Evolutionary conservation across 352 stramenopile species (phyloP), one percentile per base, ranked within the genome.

Genomic region (Elongisporangium senticosum): DNA sequence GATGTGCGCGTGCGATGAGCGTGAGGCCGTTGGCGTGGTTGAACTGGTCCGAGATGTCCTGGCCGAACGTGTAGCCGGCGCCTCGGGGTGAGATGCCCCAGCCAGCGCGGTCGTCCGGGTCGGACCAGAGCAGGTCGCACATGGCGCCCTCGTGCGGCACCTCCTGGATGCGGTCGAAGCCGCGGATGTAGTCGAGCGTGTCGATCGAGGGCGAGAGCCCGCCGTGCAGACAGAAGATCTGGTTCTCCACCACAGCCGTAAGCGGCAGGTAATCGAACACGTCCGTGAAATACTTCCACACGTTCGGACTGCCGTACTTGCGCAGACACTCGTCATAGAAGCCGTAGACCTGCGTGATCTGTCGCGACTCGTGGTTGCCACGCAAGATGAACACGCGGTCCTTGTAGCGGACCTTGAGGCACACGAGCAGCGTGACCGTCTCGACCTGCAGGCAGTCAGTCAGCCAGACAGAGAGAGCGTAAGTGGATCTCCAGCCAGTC

Each of bases 201-300:
- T 63, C 85, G 50, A 99, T 83, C 62, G 99, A 96, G 3, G 97
- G 98, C 56, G 89, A 98, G 19, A 98, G 71, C 7, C 95, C 95
- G 28, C 98, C 97, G 71, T 99, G 98, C 76, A 99, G 98, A 74
- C 98, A 99, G 64, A 99, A 98, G 64, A 99, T 99, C 74, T 99
- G 98, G 64, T 99, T 97, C 65, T 99, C 98, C 51, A 99, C 96
- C 53, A 99, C 96, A 0, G 97, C 98, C 4, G 96, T 95, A 24
- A 99, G 96, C 1, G 97, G 97, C 17, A 99, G 69, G 56, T 79
- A 93, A 69, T 86, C 86, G 80, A 96, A 98, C 52, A 89, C 88
- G 66, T 98, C 90, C 13, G 93, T 98, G 61, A 98, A 98, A 21
- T 94, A 90, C 69, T 99, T 98, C 97, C 97, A 99, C 19, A 99